phyloP scores from a whole-genome alignment of 2,329 filamentous ascomycete genomes.

The Pyrenochaeta sp. region DNA sequence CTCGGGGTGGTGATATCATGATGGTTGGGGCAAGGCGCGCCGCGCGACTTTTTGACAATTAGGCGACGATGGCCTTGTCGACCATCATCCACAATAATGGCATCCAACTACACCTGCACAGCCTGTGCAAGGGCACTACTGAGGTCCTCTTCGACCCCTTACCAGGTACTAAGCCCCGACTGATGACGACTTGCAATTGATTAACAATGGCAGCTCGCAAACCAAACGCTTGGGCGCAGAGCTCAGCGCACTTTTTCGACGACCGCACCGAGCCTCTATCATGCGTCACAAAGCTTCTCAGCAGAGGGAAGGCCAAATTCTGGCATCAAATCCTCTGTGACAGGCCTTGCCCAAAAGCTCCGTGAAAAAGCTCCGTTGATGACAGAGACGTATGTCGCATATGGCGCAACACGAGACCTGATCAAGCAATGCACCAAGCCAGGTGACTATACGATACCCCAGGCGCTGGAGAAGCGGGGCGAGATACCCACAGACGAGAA shows the following conservation, averaged over 20 bases:
- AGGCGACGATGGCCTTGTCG: slow-evolving; percentile 6
- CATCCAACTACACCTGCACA: slow-evolving; percentile 47
- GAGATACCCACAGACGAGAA: slow-evolving; percentile 75
- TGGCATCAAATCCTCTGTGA: slow-evolving; percentile 20
- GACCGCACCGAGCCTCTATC: slow-evolving; percentile 28
- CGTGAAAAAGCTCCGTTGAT: slow-evolving; percentile 44
- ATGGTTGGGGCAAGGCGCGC: slow-evolving; percentile 35
- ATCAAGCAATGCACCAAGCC: slow-evolving; percentile 77
- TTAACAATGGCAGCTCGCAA: slow-evolving; percentile 35
- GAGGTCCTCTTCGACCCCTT: slow-evolving; percentile 18
- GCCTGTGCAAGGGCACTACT: slow-evolving; percentile 43
- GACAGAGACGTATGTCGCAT: slow-evolving; percentile 76
- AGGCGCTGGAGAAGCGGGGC: slow-evolving; percentile 70
- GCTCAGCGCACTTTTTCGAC: slow-evolving; percentile 36
- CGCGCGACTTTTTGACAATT: slow-evolving; percentile 36
- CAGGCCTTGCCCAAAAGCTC: slow-evolving; percentile 38
- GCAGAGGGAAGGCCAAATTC: slow-evolving; percentile 28
- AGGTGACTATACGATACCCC: slow-evolving; percentile 79
- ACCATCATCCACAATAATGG: slow-evolving; percentile 37
- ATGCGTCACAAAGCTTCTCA: slow-evolving; percentile 28
- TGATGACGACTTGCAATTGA: background rate
- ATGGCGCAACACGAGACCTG: slow-evolving; percentile 79
- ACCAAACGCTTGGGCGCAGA: slow-evolving; percentile 24
- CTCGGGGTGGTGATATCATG: slow-evolving; percentile 43
- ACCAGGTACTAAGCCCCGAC: slow-evolving; percentile 26